These are phyloP conservation scores for Cryptococcus floricola DNA, from an alignment of 1,284 basidiomycete species.

Conservation along the genomic window DNA sequence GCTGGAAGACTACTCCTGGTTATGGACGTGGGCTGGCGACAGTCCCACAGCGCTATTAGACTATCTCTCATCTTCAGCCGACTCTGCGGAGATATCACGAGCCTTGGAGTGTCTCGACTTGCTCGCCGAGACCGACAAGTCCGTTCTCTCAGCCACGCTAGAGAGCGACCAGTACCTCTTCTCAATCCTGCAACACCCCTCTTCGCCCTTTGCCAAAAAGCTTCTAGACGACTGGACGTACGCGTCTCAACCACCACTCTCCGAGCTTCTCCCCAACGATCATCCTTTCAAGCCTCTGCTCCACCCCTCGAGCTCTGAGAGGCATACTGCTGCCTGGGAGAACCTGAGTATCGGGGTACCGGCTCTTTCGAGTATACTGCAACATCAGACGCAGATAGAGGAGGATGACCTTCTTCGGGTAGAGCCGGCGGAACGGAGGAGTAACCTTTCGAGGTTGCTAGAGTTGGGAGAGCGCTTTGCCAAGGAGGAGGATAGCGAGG, in stretches of 20 bases:
- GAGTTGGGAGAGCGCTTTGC: conserved; percentile 6
- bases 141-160: neutral
- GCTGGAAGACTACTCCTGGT: conserved; percentile 11
- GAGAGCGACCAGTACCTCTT: neutral
- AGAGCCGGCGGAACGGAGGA: conserved; percentile 8
- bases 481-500: conserved; percentile 1
- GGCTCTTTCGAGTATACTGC: conserved; percentile 5
- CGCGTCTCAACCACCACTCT: conserved; percentile 13
- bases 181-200: neutral
- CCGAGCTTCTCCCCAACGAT: conserved; percentile 1
- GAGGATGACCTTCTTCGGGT: conserved; percentile 12
- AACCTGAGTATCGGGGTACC: conserved; percentile 9
- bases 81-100: neutral
- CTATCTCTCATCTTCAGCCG: neutral
- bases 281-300: conserved; percentile 11
- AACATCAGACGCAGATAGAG: neutral
- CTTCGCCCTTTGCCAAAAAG: neutral
- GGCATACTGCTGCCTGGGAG: conserved; percentile 13
- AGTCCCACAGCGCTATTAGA: conserved; percentile 1
- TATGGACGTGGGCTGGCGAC: conserved; percentile 18
- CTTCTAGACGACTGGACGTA: conserved; percentile 6
- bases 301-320: neutral
- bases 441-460: conserved; percentile 17
- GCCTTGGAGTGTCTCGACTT: conserved; percentile 14
- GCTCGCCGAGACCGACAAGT: neutral